A percentile compares a stretch with the other conserved stretches of the same genome.
Conservation (phyloP, 495 filamentous ascomycete genomes). For the Penicillium argentinense region DNA sequence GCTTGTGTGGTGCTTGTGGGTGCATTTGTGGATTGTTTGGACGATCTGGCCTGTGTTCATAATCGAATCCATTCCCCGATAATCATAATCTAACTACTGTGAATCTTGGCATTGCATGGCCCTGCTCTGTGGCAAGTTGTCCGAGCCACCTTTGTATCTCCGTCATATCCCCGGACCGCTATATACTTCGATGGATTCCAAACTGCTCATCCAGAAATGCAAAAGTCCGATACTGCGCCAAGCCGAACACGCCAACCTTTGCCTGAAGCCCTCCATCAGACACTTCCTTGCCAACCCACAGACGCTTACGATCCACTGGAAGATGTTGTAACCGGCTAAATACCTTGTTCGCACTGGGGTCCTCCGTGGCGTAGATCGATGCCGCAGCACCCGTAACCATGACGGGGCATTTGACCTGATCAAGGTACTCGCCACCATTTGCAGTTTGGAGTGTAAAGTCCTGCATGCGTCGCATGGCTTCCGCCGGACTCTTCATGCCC, state of each 20-base stretch:
- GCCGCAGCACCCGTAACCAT: conserved; percentile 14
- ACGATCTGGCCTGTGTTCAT: too few relatives aligned
- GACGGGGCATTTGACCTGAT: conserved; percentile 8
- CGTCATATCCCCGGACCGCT: too few relatives aligned
- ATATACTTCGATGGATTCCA: background rate
- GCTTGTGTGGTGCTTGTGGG: too few relatives aligned
- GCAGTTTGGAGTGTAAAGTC: conserved; percentile 4
- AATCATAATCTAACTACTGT: too few relatives aligned
- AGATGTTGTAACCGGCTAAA: background rate
- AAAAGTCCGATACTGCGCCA: background rate
- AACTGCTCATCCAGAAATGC: background rate
- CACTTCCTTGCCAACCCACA: conserved; percentile 12
- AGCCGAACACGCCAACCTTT: conserved; percentile 20
- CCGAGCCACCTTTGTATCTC: too few relatives aligned
- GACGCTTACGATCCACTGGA: background rate
- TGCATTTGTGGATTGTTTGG: too few relatives aligned
- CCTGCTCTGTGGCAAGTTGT: too few relatives aligned
- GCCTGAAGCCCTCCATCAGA: conserved; percentile 18
- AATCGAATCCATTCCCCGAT: too few relatives aligned
- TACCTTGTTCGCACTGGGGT: conserved; percentile 2
- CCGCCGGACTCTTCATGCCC: background rate
- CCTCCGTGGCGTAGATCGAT: conserved; percentile 6
- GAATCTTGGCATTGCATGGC: too few relatives aligned
- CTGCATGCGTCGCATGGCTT: conserved; percentile 3
- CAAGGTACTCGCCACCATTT: conserved; percentile 4